Evolutionary conservation across 2,329 filamentous ascomycete species (phyloP).

Genomic region (Talaromyces marneffei): DNA sequence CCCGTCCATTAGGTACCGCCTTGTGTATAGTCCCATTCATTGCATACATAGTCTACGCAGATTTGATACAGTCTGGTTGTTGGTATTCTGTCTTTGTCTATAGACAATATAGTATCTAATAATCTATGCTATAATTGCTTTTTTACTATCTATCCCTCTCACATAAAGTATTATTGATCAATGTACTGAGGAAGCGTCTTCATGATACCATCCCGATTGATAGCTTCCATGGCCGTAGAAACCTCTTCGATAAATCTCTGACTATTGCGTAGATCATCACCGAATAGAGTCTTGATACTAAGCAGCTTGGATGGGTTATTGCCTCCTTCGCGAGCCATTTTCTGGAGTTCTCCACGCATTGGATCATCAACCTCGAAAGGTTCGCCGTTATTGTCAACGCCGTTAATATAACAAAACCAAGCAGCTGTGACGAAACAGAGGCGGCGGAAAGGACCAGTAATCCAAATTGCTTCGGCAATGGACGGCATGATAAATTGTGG

Average conservation of each 20-base stretch:
- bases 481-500: slow-evolving; percentile 42
- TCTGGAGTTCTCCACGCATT: slow-evolving; percentile 45
- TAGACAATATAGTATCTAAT: not conserved
- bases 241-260: slow-evolving; percentile 46
- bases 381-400: slow-evolving; percentile 46
- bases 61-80: not conserved
- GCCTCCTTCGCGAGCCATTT: slow-evolving; percentile 42
- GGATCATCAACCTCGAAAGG: slow-evolving; percentile 42
- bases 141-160: not conserved
- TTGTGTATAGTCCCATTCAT: too few species aligned
- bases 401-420: slow-evolving; percentile 50
- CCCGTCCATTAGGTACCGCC: too few species aligned
- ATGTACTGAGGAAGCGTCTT: slow-evolving; percentile 49
- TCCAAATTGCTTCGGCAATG: slow-evolving; percentile 41
- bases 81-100: not conserved
- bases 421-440: slow-evolving; percentile 46
- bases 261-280: slow-evolving; percentile 47
- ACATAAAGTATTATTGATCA: slow-evolving; percentile 21
- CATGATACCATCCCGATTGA: slow-evolving; percentile 45
- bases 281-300: slow-evolving; percentile 45
- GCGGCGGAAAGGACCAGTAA: slow-evolving; percentile 40
- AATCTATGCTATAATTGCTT: not conserved
- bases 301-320: slow-evolving; percentile 41
- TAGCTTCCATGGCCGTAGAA: slow-evolving; percentile 44
- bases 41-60: not conserved